These are phyloP conservation scores for Helianthus annuus DNA, from an alignment of 129 eudicot species.

Conservation along the genomic window DNA sequence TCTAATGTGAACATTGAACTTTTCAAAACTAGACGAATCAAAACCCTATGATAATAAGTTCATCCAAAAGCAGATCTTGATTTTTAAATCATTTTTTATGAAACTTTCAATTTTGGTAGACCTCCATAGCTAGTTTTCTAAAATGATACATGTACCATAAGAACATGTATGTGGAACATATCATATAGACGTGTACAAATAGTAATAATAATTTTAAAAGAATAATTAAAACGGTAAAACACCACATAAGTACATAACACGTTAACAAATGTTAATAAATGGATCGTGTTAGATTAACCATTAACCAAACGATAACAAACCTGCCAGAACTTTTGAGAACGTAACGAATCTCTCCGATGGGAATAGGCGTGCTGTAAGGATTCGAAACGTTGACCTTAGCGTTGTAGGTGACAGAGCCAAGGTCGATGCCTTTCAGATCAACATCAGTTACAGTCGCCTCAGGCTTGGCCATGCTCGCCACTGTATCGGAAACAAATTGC, in stretches of 20 bases:
- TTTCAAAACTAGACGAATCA: no score
- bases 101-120: no score
- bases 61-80: no score
- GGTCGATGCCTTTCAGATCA: slow-evolving; percentile 19
- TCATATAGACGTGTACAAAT: no score
- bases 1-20: no score
- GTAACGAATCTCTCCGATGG: slow-evolving; percentile 34
- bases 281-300: background rate
- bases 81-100: no score
- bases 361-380: slow-evolving; percentile 31
- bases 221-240: background rate
- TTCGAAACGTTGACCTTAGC: slow-evolving; percentile 37
- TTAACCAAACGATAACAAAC: slow-evolving; percentile 20
- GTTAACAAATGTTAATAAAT: background rate
- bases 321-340: slow-evolving; percentile 40
- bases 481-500: slow-evolving; percentile 21
- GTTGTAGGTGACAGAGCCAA: slow-evolving; percentile 18
- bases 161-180: no score
- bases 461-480: slow-evolving; percentile 36
- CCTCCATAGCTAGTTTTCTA: no score
- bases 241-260: no score
- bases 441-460: slow-evolving; percentile 23
- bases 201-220: no score
- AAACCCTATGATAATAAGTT: no score
- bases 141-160: no score